phyloP scores from a whole-genome alignment of 2,329 filamentous ascomycete species.

The Cercospora beticola region DNA sequence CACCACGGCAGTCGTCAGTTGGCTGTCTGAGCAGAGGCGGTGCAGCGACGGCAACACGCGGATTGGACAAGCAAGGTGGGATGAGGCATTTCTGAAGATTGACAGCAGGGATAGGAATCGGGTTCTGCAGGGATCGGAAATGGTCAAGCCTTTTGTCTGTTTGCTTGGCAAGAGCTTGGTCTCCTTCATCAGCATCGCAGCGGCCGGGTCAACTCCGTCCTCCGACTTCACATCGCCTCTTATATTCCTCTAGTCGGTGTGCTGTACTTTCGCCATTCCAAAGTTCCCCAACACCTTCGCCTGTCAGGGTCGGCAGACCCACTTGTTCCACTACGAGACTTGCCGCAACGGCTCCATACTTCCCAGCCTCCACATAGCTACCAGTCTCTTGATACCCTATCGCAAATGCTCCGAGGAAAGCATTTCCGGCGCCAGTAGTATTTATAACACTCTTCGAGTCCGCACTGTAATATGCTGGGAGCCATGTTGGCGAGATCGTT shows the following conservation, averaged over 20 bases:
- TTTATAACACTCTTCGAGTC: conserved; percentile 27
- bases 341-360: conserved; percentile 31
- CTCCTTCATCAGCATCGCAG: neutral
- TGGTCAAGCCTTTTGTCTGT: neutral
- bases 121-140: neutral
- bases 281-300: conserved; percentile 39
- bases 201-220: neutral
- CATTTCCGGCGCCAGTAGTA: conserved; percentile 34
- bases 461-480: conserved; percentile 24
- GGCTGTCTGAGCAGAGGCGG: conserved; percentile 1
- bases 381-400: conserved; percentile 27
- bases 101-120: neutral
- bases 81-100: conserved; percentile 2
- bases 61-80: neutral
- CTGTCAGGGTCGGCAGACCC: conserved; percentile 42
- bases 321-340: conserved; percentile 32
- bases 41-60: neutral
- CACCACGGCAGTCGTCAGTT: neutral
- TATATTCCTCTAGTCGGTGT: conserved; percentile 40
- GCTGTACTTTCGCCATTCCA: conserved; percentile 49
- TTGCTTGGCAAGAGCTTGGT: conserved; percentile 3
- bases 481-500: conserved; percentile 18
- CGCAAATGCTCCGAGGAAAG: conserved; percentile 32
- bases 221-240: neutral
- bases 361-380: conserved; percentile 25